Percentiles rank a stretch among this genome's conserved stretches.
phyloP scores from a whole-genome alignment of 1,284 basidiomycete genomes.

The Cutaneotrichosporon cutaneum region DNA sequence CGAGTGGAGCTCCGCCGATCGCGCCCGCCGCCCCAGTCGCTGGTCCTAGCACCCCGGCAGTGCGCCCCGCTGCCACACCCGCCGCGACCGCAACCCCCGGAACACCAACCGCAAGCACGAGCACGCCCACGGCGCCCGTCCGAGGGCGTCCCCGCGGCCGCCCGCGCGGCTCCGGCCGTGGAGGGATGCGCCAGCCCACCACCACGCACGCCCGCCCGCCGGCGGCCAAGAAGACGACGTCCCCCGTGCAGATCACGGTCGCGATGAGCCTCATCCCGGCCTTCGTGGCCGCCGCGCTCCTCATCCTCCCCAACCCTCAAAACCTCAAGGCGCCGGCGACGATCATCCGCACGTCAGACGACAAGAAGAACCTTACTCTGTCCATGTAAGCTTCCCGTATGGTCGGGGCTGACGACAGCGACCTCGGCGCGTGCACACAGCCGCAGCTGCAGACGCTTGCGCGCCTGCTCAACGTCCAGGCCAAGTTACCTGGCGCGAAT shows the following conservation, averaged over 20 bases:
- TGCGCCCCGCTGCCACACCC: neutral
- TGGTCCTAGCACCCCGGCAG: neutral
- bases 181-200: constrained; percentile 13
- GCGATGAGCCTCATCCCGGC: constrained; percentile 20
- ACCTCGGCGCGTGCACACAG: constrained; percentile 33
- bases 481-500: constrained; percentile 19
- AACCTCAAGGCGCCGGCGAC: constrained; percentile 34
- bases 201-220: constrained; percentile 10
- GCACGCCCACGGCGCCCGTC: constrained; percentile 1
- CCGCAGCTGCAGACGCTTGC: constrained; percentile 36
- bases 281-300: constrained; percentile 19
- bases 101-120: neutral
- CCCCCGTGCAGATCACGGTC: constrained; percentile 25
- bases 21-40: constrained; percentile 13
- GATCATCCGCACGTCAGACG: constrained; percentile 36
- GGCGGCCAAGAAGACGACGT: neutral
- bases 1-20: constrained; percentile 1
- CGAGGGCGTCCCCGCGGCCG: constrained; percentile 26
- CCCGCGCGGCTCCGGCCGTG: constrained; percentile 22
- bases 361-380: constrained; percentile 36
- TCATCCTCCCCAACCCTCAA: constrained; percentile 27
- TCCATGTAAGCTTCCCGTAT: constrained; percentile 32
- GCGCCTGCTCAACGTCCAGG: constrained; percentile 36
- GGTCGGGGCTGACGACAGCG: constrained; percentile 18
- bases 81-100: neutral